A percentile compares a stretch with the other conserved stretches of the same genome.
These are phyloP conservation scores for Chlamydomonas applanata DNA, from an alignment of 139 green algal species.

Conservation along the genomic window DNA sequence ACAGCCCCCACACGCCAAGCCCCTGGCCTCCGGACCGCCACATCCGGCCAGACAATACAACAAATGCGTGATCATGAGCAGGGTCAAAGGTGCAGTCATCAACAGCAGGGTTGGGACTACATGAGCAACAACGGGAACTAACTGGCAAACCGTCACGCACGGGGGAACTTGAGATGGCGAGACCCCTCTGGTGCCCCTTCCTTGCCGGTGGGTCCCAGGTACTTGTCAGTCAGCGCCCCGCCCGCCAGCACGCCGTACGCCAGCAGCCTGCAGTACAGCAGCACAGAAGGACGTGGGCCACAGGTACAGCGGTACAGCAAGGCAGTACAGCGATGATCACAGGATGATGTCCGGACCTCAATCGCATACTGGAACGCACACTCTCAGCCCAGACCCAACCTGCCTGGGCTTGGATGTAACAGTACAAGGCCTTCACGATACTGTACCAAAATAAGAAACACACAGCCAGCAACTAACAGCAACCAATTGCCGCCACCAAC, in stretches of 20 bases:
- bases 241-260: conserved; percentile 51
- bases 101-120: conserved; percentile 16
- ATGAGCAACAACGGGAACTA: not conserved
- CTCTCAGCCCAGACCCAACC: not conserved
- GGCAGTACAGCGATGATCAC: not conserved
- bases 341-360: not conserved
- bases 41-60: too few relatives aligned
- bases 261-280: conserved; percentile 26
- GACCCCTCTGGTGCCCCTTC: conserved; percentile 16
- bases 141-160: conserved; percentile 2
- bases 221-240: conserved; percentile 77
- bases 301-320: not conserved
- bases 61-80: too few relatives aligned
- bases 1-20: too few relatives aligned
- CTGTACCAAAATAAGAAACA: too few relatives aligned
- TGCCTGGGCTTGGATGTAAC: too few relatives aligned
- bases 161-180: conserved; percentile 44
- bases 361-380: too few relatives aligned
- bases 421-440: too few relatives aligned
- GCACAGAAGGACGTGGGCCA: not conserved
- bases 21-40: too few relatives aligned
- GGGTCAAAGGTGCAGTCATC: too few relatives aligned
- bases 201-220: conserved; percentile 32
- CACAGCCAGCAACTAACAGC: too few relatives aligned
- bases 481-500: too few relatives aligned